Evolutionary conservation across 441 rosid genomes (phyloP).

Genomic region (Gossypium schwendimanii): DNA sequence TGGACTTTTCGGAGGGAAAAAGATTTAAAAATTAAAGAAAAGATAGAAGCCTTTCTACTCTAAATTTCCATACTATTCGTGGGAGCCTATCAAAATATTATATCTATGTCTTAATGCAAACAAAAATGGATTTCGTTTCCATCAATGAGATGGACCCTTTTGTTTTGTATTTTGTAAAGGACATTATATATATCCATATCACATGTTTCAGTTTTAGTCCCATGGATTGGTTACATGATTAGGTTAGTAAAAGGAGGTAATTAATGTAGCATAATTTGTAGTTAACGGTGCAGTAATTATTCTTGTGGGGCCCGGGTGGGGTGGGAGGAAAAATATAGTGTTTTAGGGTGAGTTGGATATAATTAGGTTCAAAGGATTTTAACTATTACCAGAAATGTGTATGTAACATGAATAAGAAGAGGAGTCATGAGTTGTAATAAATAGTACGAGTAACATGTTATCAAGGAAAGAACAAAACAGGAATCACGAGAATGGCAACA

Average conservation of each 20-base stretch:
- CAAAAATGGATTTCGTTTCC: slow-evolving; percentile 20
- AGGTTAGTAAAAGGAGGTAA: slow-evolving; percentile 6
- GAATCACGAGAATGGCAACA: slow-evolving; percentile 50
- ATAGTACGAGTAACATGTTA: neutral
- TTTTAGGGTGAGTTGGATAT: neutral
- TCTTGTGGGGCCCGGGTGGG: neutral
- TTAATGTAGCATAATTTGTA: neutral
- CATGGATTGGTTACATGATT: slow-evolving; percentile 16
- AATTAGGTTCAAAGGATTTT: neutral
- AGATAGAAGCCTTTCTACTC: slow-evolving; percentile 19
- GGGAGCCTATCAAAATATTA: slow-evolving; percentile 8
- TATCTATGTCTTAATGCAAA: slow-evolving; percentile 10
- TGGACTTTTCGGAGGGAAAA: slow-evolving; percentile 28
- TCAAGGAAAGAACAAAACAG: slow-evolving; percentile 29
- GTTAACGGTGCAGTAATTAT: neutral
- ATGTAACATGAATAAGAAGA: slow-evolving; percentile 24
- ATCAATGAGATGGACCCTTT: slow-evolving; percentile 24
- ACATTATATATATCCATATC: slow-evolving; percentile 2
- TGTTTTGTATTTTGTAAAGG: neutral
- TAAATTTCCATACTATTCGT: slow-evolving; percentile 27
- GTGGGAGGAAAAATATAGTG: too few species aligned
- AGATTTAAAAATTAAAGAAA: neutral
- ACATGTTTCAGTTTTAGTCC: neutral
- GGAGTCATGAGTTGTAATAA: neutral
- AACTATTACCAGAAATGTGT: slow-evolving; percentile 28